Evolutionary conservation across 2,329 filamentous ascomycete genomes (phyloP).

Genomic region (Podosphaera fusca): DNA sequence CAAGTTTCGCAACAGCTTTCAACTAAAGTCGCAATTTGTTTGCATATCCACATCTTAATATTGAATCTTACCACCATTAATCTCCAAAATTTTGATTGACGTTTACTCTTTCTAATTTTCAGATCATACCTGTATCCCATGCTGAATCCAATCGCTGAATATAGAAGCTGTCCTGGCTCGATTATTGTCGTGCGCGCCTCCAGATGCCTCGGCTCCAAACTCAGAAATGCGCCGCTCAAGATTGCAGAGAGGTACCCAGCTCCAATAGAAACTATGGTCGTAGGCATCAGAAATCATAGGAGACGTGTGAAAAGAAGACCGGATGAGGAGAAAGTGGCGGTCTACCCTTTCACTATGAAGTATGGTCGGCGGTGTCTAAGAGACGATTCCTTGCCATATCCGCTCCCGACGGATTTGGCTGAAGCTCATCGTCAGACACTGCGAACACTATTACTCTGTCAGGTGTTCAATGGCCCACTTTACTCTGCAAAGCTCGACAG

Average conservation of each 20-base stretch:
- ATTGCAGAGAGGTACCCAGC: neutral
- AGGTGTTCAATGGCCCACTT: conserved; percentile 59
- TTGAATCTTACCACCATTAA: too few relatives aligned
- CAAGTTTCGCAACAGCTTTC: too few relatives aligned
- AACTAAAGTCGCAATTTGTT: too few relatives aligned
- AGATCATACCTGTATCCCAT: neutral
- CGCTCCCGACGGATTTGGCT: conserved; percentile 67
- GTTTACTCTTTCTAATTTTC: too few relatives aligned
- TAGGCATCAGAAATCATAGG: neutral
- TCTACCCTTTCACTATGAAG: conserved; percentile 40
- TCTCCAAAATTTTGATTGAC: too few relatives aligned
- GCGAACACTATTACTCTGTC: conserved; percentile 57
- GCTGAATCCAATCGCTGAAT: neutral
- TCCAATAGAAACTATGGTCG: neutral
- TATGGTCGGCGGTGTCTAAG: conserved; percentile 68
- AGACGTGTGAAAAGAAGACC: neutral
- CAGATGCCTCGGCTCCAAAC: neutral
- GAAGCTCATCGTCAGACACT: conserved; percentile 77
- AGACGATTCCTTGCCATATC: conserved; percentile 50
- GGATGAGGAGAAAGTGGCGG: neutral
- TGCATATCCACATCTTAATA: too few relatives aligned
- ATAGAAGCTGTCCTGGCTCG: neutral
- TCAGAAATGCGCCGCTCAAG: neutral
- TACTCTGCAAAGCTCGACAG: conserved; percentile 44
- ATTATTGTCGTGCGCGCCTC: neutral